These are phyloP conservation scores for Ceratocystis papillata DNA, from an alignment of 2,329 filamentous ascomycete species.

Conservation along the genomic window DNA sequence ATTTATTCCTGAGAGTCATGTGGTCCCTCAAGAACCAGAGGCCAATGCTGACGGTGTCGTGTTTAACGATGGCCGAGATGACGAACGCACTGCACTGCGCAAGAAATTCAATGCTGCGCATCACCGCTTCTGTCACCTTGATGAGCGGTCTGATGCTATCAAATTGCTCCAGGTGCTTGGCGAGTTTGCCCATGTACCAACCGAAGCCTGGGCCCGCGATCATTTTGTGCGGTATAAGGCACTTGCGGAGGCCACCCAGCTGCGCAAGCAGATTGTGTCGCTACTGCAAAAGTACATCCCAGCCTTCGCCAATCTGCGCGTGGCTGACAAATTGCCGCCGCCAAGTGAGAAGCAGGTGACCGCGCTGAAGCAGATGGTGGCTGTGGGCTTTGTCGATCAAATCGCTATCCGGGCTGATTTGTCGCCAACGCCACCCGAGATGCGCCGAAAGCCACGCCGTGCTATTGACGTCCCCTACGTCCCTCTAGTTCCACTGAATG, in stretches of 20 bases:
- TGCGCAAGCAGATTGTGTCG: constrained; percentile 71
- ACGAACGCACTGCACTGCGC: constrained; percentile 53
- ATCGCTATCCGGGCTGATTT: constrained; percentile 84
- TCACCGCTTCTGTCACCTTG: constrained; percentile 65
- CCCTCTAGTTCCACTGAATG: constrained; percentile 61
- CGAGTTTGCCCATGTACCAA: constrained; percentile 66
- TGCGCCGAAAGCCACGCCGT: constrained; percentile 46
- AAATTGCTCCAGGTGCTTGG: constrained; percentile 83
- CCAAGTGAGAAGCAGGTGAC: constrained; percentile 59
- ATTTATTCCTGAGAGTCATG: constrained; percentile 72
- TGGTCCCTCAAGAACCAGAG: constrained; percentile 46
- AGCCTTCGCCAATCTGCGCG: constrained; percentile 47
- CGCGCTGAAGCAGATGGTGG: constrained; percentile 80
- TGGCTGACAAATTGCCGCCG: constrained; percentile 46
- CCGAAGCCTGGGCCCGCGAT: constrained; percentile 63
- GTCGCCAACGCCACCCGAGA: constrained; percentile 59
- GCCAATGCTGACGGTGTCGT: constrained; percentile 40
- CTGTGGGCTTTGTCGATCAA: constrained; percentile 87
- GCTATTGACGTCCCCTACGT: constrained; percentile 88
- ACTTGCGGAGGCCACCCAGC: constrained; percentile 72
- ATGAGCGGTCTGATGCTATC: constrained; percentile 75
- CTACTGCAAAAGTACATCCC: constrained; percentile 51
- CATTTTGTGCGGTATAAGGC: constrained; percentile 83
- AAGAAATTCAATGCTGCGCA: constrained; percentile 59
- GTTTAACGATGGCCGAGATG: constrained; percentile 60